Evolutionary conservation across 176 grass and related monocot genomes (phyloP), one percentile per base, ranked within the genome.

Genomic region (Eleusine coracana): DNA sequence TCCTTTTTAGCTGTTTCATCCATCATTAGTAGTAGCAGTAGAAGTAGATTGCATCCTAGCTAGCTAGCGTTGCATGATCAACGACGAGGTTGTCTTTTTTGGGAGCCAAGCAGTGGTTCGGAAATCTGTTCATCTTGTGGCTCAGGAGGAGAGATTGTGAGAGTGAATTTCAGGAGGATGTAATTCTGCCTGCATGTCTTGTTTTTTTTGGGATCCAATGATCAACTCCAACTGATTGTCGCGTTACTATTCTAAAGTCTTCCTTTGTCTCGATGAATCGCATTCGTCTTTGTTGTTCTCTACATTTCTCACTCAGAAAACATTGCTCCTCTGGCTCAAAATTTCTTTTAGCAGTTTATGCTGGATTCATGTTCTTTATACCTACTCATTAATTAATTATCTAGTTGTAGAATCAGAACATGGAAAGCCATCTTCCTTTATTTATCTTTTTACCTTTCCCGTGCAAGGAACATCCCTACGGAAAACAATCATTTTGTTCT

Each of bases 31-130:
- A 34, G 2, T 34, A 34, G 31, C 2, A 2, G 37, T 79, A 38
- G 50, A 25, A 49, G 41, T 65, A 66, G 61, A n/a, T 13, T 83
- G 29, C 28, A 1, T 11, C 44, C 44, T 37, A 76, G 72, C 72
- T 68, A 56, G 18, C 7, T 83, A 78, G 55, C 37, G 46, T 48
- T 48, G 50, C 71, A 68, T 80, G 42, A 50, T 20, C n/a, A 41
- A 60, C 23, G 44, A 10, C 25, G 7, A 45, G 68, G 37, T 68
- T 60, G 38, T 68, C 61, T 83, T 88, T 56, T 84, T 74, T 77
- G 75, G 45, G 81, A 74, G 50, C 21, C 5, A 44, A 56, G 17
- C 18, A 78, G 39, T 56, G 21, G 25, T 83, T 39, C 76, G 67
- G 36, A 4, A n/a, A 7, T 74, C 76, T 50, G 61, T 18, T 51